Conservation (phyloP, 2,329 filamentous ascomycete genomes). For the Ophiostoma himal-ulmi region DNA sequence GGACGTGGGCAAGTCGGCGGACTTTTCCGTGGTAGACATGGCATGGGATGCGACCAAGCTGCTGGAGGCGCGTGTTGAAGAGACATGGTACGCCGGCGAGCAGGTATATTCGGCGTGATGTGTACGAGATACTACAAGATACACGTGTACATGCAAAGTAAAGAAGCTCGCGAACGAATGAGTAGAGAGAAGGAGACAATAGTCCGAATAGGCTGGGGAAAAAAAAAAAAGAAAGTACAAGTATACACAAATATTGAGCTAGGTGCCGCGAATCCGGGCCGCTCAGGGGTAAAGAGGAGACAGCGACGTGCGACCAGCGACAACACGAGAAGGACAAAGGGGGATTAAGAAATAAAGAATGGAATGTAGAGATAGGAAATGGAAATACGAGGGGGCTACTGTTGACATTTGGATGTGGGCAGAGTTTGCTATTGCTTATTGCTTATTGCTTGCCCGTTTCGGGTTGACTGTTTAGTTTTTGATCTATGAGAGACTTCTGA, state of each 20-base stretch:
- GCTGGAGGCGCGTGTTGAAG: slow-evolving; percentile 40
- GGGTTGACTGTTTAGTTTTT: too few relatives aligned
- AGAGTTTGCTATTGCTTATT: neutral
- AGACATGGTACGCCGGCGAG: slow-evolving; percentile 36
- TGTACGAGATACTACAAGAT: slow-evolving; percentile 14
- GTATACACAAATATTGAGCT: neutral
- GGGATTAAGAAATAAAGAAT: neutral
- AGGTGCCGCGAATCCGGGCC: neutral
- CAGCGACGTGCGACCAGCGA: neutral
- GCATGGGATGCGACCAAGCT: slow-evolving; percentile 43
- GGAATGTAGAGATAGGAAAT: neutral
- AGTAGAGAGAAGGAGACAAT: neutral
- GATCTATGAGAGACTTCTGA: too few relatives aligned
- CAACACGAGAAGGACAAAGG: neutral
- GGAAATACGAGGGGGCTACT: neutral
- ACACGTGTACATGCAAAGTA: neutral
- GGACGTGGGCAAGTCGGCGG: slow-evolving; percentile 48
- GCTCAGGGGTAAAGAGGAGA: slow-evolving; percentile 8
- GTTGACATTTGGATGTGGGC: neutral
- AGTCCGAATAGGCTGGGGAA: neutral
- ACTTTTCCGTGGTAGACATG: slow-evolving; percentile 52
- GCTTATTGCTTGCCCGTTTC: neutral
- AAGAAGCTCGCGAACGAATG: neutral
- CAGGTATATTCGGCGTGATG: slow-evolving; percentile 44
- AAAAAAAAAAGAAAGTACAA: neutral